A percentile compares a stretch with the other conserved stretches of the same genome.
Evolutionary conservation across 1,284 basidiomycete species (phyloP).

Genomic region (Ceratobasidium theobromae): DNA sequence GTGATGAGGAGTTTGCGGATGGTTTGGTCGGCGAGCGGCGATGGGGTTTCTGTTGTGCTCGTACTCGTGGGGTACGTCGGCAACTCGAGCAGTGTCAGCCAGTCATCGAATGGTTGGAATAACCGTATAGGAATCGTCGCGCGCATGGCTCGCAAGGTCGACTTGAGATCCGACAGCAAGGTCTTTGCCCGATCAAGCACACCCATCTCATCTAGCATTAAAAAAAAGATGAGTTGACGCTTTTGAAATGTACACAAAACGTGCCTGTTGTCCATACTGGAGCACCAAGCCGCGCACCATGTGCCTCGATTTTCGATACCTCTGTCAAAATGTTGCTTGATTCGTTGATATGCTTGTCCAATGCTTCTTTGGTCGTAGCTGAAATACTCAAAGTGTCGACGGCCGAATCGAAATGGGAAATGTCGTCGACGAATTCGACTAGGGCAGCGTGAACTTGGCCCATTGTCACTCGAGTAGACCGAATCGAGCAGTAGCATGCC

Average conservation of each 20-base stretch:
- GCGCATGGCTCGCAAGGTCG: background rate
- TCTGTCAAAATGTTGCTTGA: background rate
- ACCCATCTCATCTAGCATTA: background rate
- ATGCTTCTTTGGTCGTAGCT: background rate
- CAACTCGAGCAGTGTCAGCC: background rate
- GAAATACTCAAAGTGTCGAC: background rate
- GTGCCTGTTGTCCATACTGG: constrained; percentile 19
- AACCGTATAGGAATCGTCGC: constrained; percentile 2
- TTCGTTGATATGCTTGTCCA: background rate
- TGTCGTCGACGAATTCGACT: constrained; percentile 6
- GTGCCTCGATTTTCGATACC: background rate
- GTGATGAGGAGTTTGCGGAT: constrained; percentile 15
- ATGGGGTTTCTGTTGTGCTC: background rate
- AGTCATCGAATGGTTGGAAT: constrained; percentile 1
- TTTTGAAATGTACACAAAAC: background rate
- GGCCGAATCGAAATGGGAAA: constrained; percentile 8
- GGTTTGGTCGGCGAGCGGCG: background rate
- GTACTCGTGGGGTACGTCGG: background rate
- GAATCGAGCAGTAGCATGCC: background rate
- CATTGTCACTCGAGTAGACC: background rate
- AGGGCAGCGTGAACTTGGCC: background rate
- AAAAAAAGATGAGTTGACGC: background rate
- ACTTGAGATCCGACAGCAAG: background rate
- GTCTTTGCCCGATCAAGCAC: background rate
- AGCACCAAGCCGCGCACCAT: background rate